Conservation (phyloP, 768 basidiomycete genomes). For the Lentinula guzmanii region DNA sequence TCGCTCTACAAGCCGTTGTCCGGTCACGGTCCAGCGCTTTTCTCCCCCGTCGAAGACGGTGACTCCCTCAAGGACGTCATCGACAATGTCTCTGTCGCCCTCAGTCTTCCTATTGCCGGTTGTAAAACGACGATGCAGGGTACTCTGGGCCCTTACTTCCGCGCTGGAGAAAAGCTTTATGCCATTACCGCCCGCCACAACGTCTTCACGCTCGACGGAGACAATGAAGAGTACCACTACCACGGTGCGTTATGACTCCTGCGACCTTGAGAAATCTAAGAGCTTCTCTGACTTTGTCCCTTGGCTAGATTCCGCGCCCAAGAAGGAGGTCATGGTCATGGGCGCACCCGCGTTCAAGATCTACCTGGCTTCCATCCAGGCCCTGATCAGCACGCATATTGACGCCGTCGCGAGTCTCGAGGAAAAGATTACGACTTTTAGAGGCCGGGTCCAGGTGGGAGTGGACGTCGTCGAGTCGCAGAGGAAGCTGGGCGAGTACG, state of each 20-base stretch:
- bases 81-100: conserved; percentile 28
- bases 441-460: conserved; percentile 7
- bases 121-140: conserved; percentile 23
- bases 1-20: conserved; percentile 11
- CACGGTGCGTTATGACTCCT: conserved; percentile 17
- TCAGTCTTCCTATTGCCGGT: conserved; percentile 29
- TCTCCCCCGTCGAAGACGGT: conserved; percentile 19
- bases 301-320: conserved; percentile 16
- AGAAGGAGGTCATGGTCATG: conserved; percentile 27
- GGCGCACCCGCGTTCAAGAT: conserved; percentile 22
- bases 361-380: conserved; percentile 24
- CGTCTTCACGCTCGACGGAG: conserved; percentile 18
- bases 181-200: conserved; percentile 27
- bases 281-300: conserved; percentile 11
- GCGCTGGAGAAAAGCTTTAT: conserved; percentile 22
- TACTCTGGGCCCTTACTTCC: conserved; percentile 31
- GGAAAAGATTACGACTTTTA: conserved; percentile 3
- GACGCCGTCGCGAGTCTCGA: conserved; percentile 12
- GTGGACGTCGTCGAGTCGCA: conserved; percentile 11
- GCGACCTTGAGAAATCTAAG: too few species aligned
- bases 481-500: conserved; percentile 12
- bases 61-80: conserved; percentile 27
- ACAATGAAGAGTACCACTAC: conserved; percentile 21
- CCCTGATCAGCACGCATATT: conserved; percentile 10
- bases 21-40: conserved; percentile 21